Conservation (phyloP, 352 stramenopile species). For the Pythium vanterpoolii region DNA sequence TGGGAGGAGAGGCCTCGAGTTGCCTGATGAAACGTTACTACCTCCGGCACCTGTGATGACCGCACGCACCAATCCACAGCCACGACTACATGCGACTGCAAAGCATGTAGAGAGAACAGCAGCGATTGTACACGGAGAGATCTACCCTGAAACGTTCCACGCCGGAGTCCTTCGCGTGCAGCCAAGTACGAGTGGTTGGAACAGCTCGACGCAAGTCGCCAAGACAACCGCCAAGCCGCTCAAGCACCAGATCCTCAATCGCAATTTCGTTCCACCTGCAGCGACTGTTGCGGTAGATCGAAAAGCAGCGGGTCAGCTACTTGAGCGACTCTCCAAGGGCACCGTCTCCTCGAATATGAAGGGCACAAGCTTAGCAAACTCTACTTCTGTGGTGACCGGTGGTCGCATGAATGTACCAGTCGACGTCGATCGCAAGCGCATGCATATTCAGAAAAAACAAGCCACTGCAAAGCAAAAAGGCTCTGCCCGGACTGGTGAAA, state of each 20-base stretch:
- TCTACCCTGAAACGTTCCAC: not conserved
- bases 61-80: not conserved
- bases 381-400: not conserved
- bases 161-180: not conserved
- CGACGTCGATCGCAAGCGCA: conserved; percentile 20
- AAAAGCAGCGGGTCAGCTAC: conserved; percentile 30
- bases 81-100: not conserved
- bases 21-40: not conserved
- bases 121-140: not conserved
- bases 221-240: conserved; percentile 31
- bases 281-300: conserved; percentile 29
- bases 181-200: conserved; percentile 30
- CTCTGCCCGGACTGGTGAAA: no score
- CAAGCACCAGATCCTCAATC: conserved; percentile 55
- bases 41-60: not conserved
- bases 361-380: not conserved
- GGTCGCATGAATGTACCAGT: not conserved
- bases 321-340: conserved; percentile 45
- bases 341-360: conserved; percentile 62
- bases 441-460: conserved; percentile 17
- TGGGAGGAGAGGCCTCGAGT: not conserved
- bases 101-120: not conserved
- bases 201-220: conserved; percentile 49
- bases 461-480: conserved; percentile 1
- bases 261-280: conserved; percentile 46